These are phyloP conservation scores for Graphilbum sp. DNA, from an alignment of 2,329 filamentous ascomycete genomes.

Conservation along the genomic window DNA sequence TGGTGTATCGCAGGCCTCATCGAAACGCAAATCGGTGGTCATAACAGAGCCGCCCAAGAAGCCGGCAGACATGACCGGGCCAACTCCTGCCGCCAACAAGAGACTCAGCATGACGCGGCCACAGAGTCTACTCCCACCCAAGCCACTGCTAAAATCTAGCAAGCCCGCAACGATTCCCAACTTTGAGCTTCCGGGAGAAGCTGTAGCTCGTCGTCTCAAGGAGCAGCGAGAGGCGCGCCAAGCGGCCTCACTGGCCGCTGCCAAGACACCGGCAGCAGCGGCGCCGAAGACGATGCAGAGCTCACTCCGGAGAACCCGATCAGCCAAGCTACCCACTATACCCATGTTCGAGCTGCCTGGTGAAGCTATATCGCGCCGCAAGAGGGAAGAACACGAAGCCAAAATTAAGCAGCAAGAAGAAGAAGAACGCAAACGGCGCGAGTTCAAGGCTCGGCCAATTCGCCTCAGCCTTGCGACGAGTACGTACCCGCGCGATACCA, in stretches of 20 bases:
- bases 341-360: slow-evolving; percentile 47
- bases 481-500: slow-evolving; percentile 36
- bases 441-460: slow-evolving; percentile 47
- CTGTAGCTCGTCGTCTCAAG: slow-evolving; percentile 38
- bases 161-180: slow-evolving; percentile 37
- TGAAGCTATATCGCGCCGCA: slow-evolving; percentile 39
- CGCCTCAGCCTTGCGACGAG: slow-evolving; percentile 25
- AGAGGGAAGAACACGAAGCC: slow-evolving; percentile 38
- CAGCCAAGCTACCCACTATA: slow-evolving; percentile 32
- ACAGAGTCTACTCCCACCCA: slow-evolving; percentile 27
- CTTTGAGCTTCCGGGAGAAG: slow-evolving; percentile 48
- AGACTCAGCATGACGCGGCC: slow-evolving; percentile 17
- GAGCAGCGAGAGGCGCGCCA: slow-evolving; percentile 41
- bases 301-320: slow-evolving; percentile 28
- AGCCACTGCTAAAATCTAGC: slow-evolving; percentile 30
- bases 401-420: slow-evolving; percentile 40
- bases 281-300: slow-evolving; percentile 10
- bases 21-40: slow-evolving; percentile 25
- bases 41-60: slow-evolving; percentile 16
- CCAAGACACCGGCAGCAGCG: slow-evolving; percentile 10
- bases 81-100: slow-evolving; percentile 10
- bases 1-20: slow-evolving; percentile 15
- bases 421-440: slow-evolving; percentile 40
- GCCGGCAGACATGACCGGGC: slow-evolving; percentile 10
- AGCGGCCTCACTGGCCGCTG: slow-evolving; percentile 12